These are phyloP conservation scores for Beauveria pseudobassiana DNA, from an alignment of 2,329 filamentous ascomycete genomes.

Conservation along the genomic window DNA sequence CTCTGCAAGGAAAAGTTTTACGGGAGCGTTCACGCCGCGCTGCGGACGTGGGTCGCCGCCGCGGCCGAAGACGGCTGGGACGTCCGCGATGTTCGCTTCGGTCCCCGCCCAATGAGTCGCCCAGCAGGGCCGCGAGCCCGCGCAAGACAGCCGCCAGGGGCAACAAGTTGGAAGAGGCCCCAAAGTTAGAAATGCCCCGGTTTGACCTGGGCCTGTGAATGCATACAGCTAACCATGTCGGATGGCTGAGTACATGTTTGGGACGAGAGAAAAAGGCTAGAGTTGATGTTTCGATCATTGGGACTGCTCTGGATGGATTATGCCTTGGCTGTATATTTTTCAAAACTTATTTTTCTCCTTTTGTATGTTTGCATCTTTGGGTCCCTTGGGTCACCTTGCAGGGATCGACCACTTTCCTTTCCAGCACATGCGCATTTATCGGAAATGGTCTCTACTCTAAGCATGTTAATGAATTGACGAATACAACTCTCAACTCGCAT, in stretches of 20 bases:
- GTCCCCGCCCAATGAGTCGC: conserved; percentile 41
- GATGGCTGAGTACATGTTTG: neutral
- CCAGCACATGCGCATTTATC: neutral
- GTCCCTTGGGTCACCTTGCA: neutral
- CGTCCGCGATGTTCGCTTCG: conserved; percentile 70
- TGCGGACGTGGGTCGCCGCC: conserved; percentile 85
- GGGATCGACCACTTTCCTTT: conserved; percentile 2
- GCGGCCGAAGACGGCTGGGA: conserved; percentile 85
- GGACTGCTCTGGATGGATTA: neutral
- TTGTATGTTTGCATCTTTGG: conserved; percentile 5
- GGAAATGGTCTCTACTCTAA: conserved; percentile 19
- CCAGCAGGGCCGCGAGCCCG: conserved; percentile 20
- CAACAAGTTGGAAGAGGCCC: conserved; percentile 47
- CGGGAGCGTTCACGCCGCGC: conserved; percentile 77
- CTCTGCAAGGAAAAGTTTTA: conserved; percentile 99
- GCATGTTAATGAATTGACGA: conserved; percentile 33
- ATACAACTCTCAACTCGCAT: neutral
- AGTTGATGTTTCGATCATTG: conserved; percentile 5
- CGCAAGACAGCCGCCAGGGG: conserved; percentile 26
- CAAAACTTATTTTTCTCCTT: conserved; percentile 6
- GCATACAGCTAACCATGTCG: conserved; percentile 16
- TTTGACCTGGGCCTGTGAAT: conserved; percentile 39
- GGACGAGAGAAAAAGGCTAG: neutral
- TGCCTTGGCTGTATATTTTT: conserved; percentile 1
- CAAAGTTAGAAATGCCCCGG: conserved; percentile 54